Evolutionary conservation across 768 basidiomycete species (phyloP).

Genomic region (Hygrophorus pudorinus): DNA sequence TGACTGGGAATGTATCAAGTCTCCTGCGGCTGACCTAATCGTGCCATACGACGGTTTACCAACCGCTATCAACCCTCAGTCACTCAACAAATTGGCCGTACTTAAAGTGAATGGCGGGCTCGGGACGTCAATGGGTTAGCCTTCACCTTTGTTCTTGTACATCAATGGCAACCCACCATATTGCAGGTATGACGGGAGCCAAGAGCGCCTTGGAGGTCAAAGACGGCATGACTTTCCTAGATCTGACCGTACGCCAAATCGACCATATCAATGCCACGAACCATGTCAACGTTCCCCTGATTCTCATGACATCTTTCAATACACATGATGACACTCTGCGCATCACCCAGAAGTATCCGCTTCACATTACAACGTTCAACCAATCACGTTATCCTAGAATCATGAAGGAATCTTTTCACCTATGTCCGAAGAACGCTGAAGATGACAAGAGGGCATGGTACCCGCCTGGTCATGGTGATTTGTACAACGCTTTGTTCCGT

Average conservation of each 20-base stretch:
- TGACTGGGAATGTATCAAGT: constrained; percentile 85
- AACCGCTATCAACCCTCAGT: constrained; percentile 42
- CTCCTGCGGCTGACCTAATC: constrained; percentile 79
- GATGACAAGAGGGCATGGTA: constrained; percentile 93
- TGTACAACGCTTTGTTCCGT: constrained; percentile 88
- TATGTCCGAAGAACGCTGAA: constrained; percentile 65
- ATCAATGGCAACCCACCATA: constrained; percentile 15
- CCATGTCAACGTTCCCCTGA: constrained; percentile 88
- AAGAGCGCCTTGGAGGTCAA: constrained; percentile 95
- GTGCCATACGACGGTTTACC: constrained; percentile 72
- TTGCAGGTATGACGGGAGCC: constrained; percentile 73
- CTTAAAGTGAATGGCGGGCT: constrained; percentile 94
- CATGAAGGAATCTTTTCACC: constrained; percentile 79
- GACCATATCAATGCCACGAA: constrained; percentile 86
- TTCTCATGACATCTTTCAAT: constrained; percentile 99
- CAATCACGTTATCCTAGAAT: constrained; percentile 94
- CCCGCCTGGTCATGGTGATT: constrained; percentile 93
- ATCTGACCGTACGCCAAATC: constrained; percentile 88
- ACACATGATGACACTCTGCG: constrained; percentile 93
- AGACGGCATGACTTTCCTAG: constrained; percentile 96
- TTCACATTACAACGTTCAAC: constrained; percentile 87
- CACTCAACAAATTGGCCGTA: constrained; percentile 88
- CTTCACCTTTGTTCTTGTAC: not conserved
- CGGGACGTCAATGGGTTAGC: constrained; percentile 76
- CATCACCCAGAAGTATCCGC: constrained; percentile 93